These are phyloP conservation scores for Apiospora hydei DNA, from an alignment of 2,329 filamentous ascomycete genomes.

Conservation along the genomic window DNA sequence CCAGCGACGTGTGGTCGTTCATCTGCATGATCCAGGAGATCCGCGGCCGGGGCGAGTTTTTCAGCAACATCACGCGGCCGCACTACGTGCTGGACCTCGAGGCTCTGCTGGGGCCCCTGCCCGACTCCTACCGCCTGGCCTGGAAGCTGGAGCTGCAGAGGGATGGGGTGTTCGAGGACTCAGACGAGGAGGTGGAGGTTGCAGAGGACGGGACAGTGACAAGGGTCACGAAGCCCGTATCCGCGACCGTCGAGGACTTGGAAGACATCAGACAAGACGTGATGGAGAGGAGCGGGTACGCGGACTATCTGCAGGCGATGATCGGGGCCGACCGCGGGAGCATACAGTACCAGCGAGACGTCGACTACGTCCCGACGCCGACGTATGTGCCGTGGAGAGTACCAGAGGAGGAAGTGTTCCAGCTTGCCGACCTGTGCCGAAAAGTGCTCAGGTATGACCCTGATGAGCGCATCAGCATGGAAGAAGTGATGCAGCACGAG, in stretches of 20 bases:
- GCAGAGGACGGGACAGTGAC: not conserved
- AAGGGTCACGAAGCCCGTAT: not conserved
- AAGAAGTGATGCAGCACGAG: constrained; percentile 3
- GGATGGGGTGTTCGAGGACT: not conserved
- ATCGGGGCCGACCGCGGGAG: not conserved
- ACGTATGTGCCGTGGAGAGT: constrained; percentile 9
- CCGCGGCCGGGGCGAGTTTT: not conserved
- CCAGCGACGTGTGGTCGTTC: constrained; percentile 19
- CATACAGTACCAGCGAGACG: not conserved
- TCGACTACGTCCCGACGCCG: not conserved
- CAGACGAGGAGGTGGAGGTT: not conserved
- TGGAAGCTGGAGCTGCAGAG: not conserved
- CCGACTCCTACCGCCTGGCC: not conserved
- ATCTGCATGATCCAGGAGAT: constrained; percentile 1
- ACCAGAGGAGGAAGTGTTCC: constrained; percentile 5
- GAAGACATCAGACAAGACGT: not conserved
- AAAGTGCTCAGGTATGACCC: constrained; percentile 22
- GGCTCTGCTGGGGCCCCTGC: constrained; percentile 15
- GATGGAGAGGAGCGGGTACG: not conserved
- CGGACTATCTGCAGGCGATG: not conserved
- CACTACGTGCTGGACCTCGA: constrained; percentile 2
- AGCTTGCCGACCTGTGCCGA: constrained; percentile 17
- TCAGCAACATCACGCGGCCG: not conserved
- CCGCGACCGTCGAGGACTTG: not conserved
- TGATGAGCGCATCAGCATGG: not conserved